A percentile compares a stretch with the other conserved stretches of the same genome.
Conservation (phyloP, 768 basidiomycete species). For the Gymnopilus dilepis region DNA sequence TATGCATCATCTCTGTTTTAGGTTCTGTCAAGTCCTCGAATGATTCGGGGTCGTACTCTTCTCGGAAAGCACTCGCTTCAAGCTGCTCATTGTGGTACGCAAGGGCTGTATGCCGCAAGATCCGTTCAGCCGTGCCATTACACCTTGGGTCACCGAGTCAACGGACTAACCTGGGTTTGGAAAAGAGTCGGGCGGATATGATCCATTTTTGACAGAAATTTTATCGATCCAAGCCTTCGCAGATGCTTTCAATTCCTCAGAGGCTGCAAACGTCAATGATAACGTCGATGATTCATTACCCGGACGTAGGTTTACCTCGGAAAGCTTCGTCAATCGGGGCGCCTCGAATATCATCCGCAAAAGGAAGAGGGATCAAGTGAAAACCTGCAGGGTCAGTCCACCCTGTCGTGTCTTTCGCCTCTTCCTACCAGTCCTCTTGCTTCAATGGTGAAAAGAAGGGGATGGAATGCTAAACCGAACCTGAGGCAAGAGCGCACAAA, state of each 20-base stretch:
- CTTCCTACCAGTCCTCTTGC: slow-evolving; percentile 60
- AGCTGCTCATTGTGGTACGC: slow-evolving; percentile 90
- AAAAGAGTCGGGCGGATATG: slow-evolving; percentile 88
- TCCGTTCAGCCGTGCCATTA: neutral
- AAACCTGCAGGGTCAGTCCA: slow-evolving; percentile 89
- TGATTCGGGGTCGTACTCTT: slow-evolving; percentile 78
- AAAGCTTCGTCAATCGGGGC: slow-evolving; percentile 71
- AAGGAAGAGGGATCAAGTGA: slow-evolving; percentile 92
- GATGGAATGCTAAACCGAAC: slow-evolving; percentile 51
- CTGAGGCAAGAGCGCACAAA: slow-evolving; percentile 90
- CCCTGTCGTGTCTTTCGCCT: slow-evolving; percentile 70
- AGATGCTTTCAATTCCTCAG: slow-evolving; percentile 65
- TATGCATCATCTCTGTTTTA: slow-evolving; percentile 77
- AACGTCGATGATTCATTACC: neutral
- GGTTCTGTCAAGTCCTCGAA: slow-evolving; percentile 88
- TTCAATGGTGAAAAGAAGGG: no score
- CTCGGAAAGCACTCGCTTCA: slow-evolving; percentile 90
- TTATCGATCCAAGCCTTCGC: slow-evolving; percentile 81
- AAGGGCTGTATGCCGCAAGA: slow-evolving; percentile 56
- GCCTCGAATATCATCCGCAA: slow-evolving; percentile 89
- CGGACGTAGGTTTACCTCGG: slow-evolving; percentile 52
- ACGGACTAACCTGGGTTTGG: slow-evolving; percentile 82
- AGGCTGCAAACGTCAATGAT: slow-evolving; percentile 49
- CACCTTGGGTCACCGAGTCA: neutral
- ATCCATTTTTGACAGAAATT: slow-evolving; percentile 74